phyloP scores from a whole-genome alignment of 495 filamentous ascomycete species.

The Penicillium longicatenatum region DNA sequence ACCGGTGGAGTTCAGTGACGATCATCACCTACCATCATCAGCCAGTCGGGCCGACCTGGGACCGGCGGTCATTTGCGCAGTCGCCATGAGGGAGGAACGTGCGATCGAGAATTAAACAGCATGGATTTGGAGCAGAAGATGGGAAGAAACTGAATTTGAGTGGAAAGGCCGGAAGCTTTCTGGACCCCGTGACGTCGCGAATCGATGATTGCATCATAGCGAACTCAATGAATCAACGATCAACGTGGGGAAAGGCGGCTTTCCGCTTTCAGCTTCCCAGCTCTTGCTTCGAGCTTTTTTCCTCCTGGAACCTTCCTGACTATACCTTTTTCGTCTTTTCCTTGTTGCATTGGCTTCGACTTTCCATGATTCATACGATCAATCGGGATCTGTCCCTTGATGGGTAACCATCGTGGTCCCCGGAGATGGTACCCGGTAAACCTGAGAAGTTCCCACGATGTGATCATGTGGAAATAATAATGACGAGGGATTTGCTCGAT shows the following conservation, averaged over 20 bases:
- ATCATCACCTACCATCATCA: slow-evolving; percentile 43
- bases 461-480: neutral
- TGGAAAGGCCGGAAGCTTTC: neutral
- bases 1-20: slow-evolving; percentile 9
- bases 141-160: neutral
- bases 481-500: neutral
- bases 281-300: neutral
- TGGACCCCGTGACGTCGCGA: slow-evolving; percentile 2
- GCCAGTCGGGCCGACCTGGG: slow-evolving; percentile 38
- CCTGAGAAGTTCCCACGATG: neutral
- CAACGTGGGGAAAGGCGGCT: neutral
- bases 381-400: neutral
- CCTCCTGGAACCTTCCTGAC: neutral
- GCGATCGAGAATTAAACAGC: neutral
- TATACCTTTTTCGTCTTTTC: neutral
- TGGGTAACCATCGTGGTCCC: neutral
- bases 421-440: no score
- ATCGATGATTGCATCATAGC: slow-evolving; percentile 12
- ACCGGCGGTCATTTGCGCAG: slow-evolving; percentile 28
- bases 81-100: slow-evolving; percentile 28
- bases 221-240: slow-evolving; percentile 13
- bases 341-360: neutral
- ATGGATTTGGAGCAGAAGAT: neutral
- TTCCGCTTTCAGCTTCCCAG: slow-evolving; percentile 3
- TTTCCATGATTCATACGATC: neutral